Conservation (phyloP, 73 alveolate genomes). For the Paramecium bursaria region DNA sequence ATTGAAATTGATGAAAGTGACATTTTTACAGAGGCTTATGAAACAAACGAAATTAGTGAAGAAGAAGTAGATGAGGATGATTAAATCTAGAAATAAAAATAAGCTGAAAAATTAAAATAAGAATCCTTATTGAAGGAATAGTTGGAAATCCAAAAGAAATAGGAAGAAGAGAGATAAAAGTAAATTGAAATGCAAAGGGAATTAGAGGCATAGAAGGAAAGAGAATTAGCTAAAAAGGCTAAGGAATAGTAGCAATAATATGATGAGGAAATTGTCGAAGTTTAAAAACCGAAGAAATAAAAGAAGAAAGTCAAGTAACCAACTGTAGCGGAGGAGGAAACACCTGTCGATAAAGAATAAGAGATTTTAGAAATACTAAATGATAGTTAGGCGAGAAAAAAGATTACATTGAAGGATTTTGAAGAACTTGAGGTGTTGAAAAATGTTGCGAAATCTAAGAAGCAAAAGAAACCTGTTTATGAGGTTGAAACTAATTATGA, state of each 20-base stretch:
- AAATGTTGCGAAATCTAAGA: too few species aligned
- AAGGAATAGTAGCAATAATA: slow-evolving; percentile 17
- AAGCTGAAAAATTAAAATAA: background rate
- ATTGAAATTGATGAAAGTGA: slow-evolving; percentile 40
- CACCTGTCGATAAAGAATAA: too few species aligned
- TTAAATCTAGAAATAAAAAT: background rate
- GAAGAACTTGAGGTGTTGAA: too few species aligned
- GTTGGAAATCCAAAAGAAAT: background rate
- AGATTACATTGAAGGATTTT: too few species aligned
- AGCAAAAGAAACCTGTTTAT: too few species aligned
- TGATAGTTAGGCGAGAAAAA: too few species aligned
- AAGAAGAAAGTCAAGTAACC: too few species aligned
- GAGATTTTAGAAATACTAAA: too few species aligned
- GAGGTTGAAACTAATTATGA: too few species aligned
- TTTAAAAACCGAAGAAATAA: background rate
- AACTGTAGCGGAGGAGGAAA: too few species aligned
- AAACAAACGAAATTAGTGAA: background rate
- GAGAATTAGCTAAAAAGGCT: slow-evolving; percentile 26
- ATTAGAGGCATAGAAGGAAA: background rate
- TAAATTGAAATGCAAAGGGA: slow-evolving; percentile 14
- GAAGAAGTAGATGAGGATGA: slow-evolving; percentile 17
- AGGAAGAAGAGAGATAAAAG: slow-evolving; percentile 18
- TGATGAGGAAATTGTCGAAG: slow-evolving; percentile 19
- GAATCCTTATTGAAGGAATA: slow-evolving; percentile 1
- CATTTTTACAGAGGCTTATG: slow-evolving; percentile 48